phyloP scores from a whole-genome alignment of 2,329 filamentous ascomycete genomes.

The Acrocalymma vagum region DNA sequence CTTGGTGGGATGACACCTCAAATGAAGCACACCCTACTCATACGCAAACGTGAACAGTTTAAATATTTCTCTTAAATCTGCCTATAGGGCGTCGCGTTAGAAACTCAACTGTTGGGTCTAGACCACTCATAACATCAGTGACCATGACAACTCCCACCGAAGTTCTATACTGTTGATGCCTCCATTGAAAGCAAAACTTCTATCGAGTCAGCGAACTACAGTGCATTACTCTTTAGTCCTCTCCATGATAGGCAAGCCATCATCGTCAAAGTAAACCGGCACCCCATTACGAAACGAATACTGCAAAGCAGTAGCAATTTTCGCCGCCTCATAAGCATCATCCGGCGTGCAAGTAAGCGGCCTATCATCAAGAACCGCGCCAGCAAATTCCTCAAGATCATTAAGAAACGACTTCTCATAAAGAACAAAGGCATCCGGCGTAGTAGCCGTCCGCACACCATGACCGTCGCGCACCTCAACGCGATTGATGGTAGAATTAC shows the following conservation, averaged over 20 bases:
- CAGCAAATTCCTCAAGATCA: constrained; percentile 2
- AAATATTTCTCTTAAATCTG: no score
- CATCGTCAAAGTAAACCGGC: constrained; percentile 11
- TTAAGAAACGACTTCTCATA: constrained; percentile 8
- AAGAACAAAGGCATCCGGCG: constrained; percentile 12
- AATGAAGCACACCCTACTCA: no score
- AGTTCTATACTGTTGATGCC: no score
- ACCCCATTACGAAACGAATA: constrained; percentile 8
- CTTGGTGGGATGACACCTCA: no score
- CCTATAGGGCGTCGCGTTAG: no score
- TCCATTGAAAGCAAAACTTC: no score
- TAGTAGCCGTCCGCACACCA: constrained; percentile 8
- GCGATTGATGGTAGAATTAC: constrained; percentile 3
- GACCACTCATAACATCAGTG: no score
- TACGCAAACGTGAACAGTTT: no score
- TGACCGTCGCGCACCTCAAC: constrained; percentile 15
- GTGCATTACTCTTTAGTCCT: no score
- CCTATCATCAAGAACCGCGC: neutral
- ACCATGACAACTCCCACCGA: no score
- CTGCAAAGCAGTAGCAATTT: constrained; percentile 11
- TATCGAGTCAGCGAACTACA: no score
- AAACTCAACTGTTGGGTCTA: no score
- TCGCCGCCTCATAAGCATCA: constrained; percentile 13
- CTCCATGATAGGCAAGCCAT: constrained; percentile 3
- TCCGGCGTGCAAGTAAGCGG: constrained; percentile 9